Evolutionary conservation across 1,139 yeast species (phyloP).

Genomic region (Geotrichum cucujoidarum): DNA sequence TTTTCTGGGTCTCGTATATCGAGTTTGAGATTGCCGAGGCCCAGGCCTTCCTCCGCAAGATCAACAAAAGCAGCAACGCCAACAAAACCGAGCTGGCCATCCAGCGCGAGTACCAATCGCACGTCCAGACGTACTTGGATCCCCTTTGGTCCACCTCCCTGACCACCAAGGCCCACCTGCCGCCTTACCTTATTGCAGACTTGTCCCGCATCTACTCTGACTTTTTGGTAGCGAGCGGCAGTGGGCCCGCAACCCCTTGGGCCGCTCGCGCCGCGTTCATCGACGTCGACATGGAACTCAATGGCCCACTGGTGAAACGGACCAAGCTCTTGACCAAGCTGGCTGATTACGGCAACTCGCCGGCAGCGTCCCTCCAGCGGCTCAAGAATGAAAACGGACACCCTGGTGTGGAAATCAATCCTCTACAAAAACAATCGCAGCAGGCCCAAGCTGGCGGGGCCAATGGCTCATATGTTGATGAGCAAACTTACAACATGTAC

Average conservation of each 20-base stretch:
- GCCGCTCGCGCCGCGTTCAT: slow-evolving; percentile 19
- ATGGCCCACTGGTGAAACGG: slow-evolving; percentile 34
- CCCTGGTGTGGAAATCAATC: slow-evolving; percentile 34
- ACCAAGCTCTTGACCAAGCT: slow-evolving; percentile 25
- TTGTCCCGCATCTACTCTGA: slow-evolving; percentile 12
- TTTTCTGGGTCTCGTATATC: slow-evolving; percentile 35
- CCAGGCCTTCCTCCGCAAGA: slow-evolving; percentile 6
- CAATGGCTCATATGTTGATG: no score
- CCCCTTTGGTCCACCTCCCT: slow-evolving; percentile 13
- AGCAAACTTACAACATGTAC: no score
- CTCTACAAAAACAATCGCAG: slow-evolving; percentile 13
- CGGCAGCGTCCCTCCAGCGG: slow-evolving; percentile 22
- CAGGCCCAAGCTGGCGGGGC: slow-evolving; percentile 12
- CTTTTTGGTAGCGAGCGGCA: slow-evolving; percentile 2
- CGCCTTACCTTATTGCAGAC: slow-evolving; percentile 13
- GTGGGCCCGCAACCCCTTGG: slow-evolving; percentile 15
- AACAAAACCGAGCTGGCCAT: not conserved
- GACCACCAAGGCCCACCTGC: slow-evolving; percentile 6
- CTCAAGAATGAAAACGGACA: slow-evolving; percentile 33
- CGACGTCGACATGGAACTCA: slow-evolving; percentile 35
- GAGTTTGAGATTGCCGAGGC: slow-evolving; percentile 30
- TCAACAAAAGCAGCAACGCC: not conserved
- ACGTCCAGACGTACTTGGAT: slow-evolving; percentile 17
- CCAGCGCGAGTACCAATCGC: slow-evolving; percentile 7
- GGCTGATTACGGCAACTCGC: slow-evolving; percentile 23